Base-by-base conservation (phyloP, 495 filamentous ascomycete species). In the Daldinia vernicosa region DNA sequence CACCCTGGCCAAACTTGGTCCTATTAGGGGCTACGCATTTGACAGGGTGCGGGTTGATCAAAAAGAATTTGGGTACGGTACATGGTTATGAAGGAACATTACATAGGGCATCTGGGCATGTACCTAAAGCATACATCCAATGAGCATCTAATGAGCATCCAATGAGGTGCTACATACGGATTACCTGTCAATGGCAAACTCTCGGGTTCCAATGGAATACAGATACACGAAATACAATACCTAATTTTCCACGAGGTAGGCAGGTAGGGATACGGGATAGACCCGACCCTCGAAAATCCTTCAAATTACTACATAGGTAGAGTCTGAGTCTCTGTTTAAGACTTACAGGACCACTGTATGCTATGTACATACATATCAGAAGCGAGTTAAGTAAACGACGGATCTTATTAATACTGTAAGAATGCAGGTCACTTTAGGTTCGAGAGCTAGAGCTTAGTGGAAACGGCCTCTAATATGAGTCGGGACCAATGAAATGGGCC, bases 401-500 rank as follows among this genome's bases (percentile, higher is more conserved):
- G n/a, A 15, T 28, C 19, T 53, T n/a, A 19, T 30, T 53, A 4
- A 27, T 53, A 28, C 2, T 7, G 6, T 56, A 56, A 35, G 53
- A 69, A 69, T 69, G 66, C 9, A 47, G 19, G 19, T 19, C 19
- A 47, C 43, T 35, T 35, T 14, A 35, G 33, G 33, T 35, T 35
- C 11, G 3, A 35, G 33, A 35, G 3, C 33, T 35, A 35, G 6
- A 35, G 33, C 12, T 35, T 35, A 35, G 33, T 35, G 33, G 33
- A 35, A 14, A 35, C 12, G 33, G 33, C 17, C 40, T 53, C 17
- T 69, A 32, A 37, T 60, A 43, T 52, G 55, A 52, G 61, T 55
- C 64, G 39, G 26, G 51, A 35, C 60, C 70, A 68, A 72, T 72
- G 40, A 64, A 57, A 67, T 56, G 60, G 30, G 32, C 47, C 22